phyloP scores from a whole-genome alignment of 2,329 filamentous ascomycete genomes.

The Aschersonia sp. region DNA sequence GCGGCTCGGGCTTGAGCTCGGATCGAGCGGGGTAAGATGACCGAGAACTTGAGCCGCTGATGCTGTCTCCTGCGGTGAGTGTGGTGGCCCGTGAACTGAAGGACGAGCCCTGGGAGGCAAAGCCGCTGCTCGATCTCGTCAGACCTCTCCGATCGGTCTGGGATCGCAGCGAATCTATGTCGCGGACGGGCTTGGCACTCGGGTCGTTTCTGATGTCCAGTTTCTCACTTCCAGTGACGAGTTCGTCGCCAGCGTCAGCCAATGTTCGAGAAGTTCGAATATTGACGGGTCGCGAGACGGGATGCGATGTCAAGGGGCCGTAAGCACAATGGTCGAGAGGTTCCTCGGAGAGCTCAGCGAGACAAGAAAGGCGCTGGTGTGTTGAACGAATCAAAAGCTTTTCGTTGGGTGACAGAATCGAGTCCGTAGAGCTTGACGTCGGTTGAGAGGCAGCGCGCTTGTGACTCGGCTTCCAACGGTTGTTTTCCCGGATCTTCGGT shows the following conservation, averaged over 20 bases:
- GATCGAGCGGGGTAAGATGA: neutral
- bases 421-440: neutral
- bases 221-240: constrained; percentile 10
- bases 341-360: constrained; percentile 2
- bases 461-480: neutral
- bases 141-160: constrained; percentile 7
- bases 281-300: neutral
- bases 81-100: neutral
- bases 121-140: constrained; percentile 29
- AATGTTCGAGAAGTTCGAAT: neutral
- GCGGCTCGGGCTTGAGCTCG: neutral
- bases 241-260: neutral
- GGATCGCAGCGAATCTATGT: constrained; percentile 1
- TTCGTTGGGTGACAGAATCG: neutral
- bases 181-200: constrained; percentile 22
- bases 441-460: neutral
- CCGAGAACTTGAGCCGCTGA: neutral
- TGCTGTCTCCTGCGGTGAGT: neutral
- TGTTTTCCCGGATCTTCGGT: neutral
- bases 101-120: neutral
- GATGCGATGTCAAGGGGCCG: neutral
- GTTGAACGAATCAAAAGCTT: neutral
- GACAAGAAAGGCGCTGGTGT: neutral
- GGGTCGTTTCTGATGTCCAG: constrained; percentile 27
- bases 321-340: neutral